Base-by-base conservation (phyloP, 2,329 filamentous ascomycete genomes). In the Pseudocercospora cruenta region DNA sequence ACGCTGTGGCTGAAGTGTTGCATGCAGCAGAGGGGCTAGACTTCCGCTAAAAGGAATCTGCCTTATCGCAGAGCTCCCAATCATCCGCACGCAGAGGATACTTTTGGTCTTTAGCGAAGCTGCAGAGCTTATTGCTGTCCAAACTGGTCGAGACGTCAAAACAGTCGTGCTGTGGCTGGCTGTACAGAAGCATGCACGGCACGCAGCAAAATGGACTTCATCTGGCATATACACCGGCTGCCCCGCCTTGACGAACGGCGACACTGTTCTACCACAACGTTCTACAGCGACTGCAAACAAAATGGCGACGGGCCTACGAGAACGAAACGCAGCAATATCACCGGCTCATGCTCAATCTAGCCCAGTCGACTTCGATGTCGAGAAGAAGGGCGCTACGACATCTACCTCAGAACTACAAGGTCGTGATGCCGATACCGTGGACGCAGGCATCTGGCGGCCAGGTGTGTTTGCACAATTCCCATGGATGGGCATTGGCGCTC, bases 401-500 rank as follows among this genome's bases (percentile, higher is more conserved):
- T 31, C 51, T 26, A 26, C 51, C 14, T 24, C 21, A 54, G 51
- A 22, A 54, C 21, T 54, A 24, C 51, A 10, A 54, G 51, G 16
- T 54, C 51, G 24, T 12, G 24, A 28, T 28, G 24, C 24, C 19
- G 47, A 51, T n/a, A 5, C 24, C 12, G 16, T 31, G 16, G 26
- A 31, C n/a, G 58, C 26, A 19, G 22, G 19, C 10, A 53, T 21
- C 39, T 60, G 58, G 58, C 43, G 43, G n/a, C 58, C 58, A 51
- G 58, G 58, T n/a, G 24, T 47, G 10, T 21, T 60, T 39, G 14
- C 21, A 19, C 58, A 53, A 33, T 60, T 60, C 19, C 58, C 58
- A 6, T 60, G 58, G 58, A 31, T 60, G 22, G 58, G 58, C 2
- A 49, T 60, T 49, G 43, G 58, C n/a, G 22, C 58, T 49, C 58